Evolutionary conservation across 202 grass and related monocot genomes (phyloP), one percentile per base, ranked within the genome.

Genomic region (Brachypodium distachyon): DNA sequence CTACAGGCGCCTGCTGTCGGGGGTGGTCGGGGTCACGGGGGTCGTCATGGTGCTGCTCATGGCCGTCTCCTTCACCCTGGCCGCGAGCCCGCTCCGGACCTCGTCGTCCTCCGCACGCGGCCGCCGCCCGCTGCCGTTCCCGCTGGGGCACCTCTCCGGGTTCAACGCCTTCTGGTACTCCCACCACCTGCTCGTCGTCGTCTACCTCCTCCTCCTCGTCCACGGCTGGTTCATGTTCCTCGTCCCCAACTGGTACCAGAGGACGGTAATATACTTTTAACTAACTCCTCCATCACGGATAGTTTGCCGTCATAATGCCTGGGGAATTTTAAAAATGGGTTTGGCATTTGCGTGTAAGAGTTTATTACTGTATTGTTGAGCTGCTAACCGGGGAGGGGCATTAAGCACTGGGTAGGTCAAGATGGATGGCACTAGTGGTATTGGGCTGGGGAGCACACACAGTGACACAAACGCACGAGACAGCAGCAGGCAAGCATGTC

Each of bases 151-250:
- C 27, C 94, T 97, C 43, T 72, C 84, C 57, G 94, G 94, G 5
- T 94, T 97, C 91, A 97, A 97, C 59, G 91, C 91, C 40, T 97
- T 97, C 66, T 97, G 94, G 94, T 97, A 97, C 81, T 97, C 94
- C 7, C 94, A 97, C 84, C 94, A 97, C 84, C 91, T 97, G 7
- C 90, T 97, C 40, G 84, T 73, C 49, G 74, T 97, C 77, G 94
- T 91, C 70, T 97, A 97, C 78, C 81, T 97, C 49, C 91, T 97
- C 29, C 73, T 77, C 32, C 60, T 77, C 46, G 60, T 77, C 14
- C 86, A 97, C 31, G 84, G 93, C 33, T 90, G 87, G 82, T 97
- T 88, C 87, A 50, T 90, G 65, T 97, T 81, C 74, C 75, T 97
- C 51, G 82, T 90, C 79, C 74, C 63, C 61, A 42, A 65, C 25